Evolutionary conservation across 495 filamentous ascomycete species (phyloP).

Genomic region (Paragyromitra xinjiangensis): DNA sequence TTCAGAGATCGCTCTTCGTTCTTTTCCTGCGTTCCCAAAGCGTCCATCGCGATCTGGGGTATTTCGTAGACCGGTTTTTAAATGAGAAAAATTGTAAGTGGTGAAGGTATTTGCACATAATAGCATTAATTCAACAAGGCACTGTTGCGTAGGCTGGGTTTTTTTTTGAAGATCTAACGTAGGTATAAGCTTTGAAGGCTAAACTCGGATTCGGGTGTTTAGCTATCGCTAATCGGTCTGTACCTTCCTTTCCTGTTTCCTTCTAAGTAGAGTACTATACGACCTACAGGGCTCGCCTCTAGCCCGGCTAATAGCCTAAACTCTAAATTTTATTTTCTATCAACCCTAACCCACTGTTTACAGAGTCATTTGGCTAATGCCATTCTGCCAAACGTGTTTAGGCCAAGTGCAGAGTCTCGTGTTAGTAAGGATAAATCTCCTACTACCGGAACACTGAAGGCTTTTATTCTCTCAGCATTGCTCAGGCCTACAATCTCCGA

Average conservation of each 20-base stretch:
- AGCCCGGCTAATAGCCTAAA: slow-evolving; percentile 14
- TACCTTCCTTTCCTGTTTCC: neutral
- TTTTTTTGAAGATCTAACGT: too few relatives aligned
- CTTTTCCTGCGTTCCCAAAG: too few relatives aligned
- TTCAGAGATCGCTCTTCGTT: too few relatives aligned
- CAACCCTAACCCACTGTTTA: neutral
- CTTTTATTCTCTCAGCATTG: neutral
- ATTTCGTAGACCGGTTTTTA: too few relatives aligned
- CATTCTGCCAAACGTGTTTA: neutral
- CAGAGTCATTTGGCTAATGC: neutral
- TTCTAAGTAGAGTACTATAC: neutral
- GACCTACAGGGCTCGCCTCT: neutral
- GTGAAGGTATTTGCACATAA: too few relatives aligned
- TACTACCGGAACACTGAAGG: neutral
- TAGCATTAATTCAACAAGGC: too few relatives aligned
- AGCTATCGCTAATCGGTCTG: neutral
- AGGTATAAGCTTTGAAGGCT: too few relatives aligned
- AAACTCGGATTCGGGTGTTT: neutral
- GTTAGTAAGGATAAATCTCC: too few relatives aligned
- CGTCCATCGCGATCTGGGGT: too few relatives aligned
- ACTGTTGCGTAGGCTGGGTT: too few relatives aligned
- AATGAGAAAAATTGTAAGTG: too few relatives aligned
- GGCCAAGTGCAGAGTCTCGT: too few relatives aligned
- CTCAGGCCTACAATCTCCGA: slow-evolving; percentile 7
- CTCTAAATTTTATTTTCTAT: neutral